Evolutionary conservation across 2,329 filamentous ascomycete species (phyloP).

Genomic region (Cladosporium sphaerospermum): DNA sequence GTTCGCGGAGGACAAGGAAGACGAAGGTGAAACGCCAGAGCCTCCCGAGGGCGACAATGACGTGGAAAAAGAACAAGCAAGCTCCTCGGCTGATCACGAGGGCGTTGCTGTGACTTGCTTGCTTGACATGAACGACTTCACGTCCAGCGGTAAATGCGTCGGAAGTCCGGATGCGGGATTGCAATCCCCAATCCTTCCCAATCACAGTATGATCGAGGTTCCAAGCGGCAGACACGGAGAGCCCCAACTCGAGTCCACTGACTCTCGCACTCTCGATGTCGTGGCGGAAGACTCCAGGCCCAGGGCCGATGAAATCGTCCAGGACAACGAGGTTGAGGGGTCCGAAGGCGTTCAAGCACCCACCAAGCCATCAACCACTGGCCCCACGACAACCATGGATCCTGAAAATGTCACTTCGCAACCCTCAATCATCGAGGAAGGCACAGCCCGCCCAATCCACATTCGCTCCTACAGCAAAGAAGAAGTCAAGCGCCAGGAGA

Average conservation of each 20-base stretch:
- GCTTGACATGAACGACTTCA: neutral
- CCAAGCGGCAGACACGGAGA: too few relatives aligned
- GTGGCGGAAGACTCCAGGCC: neutral
- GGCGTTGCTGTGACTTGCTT: neutral
- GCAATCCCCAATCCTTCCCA: too few relatives aligned
- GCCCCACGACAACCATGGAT: neutral
- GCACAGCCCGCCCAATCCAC: neutral
- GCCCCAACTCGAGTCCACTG: neutral
- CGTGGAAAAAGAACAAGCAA: neutral
- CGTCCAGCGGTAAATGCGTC: neutral
- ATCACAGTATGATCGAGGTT: too few relatives aligned
- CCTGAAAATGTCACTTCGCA: neutral
- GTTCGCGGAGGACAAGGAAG: too few relatives aligned
- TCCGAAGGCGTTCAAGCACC: neutral
- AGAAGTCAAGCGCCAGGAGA: neutral
- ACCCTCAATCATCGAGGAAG: neutral
- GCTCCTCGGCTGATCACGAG: neutral
- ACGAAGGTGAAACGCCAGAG: neutral
- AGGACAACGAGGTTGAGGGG: neutral
- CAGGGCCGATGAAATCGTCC: neutral
- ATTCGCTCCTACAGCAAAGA: constrained; percentile 5
- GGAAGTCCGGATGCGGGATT: too few relatives aligned
- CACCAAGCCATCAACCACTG: neutral
- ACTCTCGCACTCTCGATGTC: neutral
- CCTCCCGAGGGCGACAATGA: neutral